Base-by-base conservation (phyloP, 106 monocot species). In the Dactylorhiza incarnata region DNA sequence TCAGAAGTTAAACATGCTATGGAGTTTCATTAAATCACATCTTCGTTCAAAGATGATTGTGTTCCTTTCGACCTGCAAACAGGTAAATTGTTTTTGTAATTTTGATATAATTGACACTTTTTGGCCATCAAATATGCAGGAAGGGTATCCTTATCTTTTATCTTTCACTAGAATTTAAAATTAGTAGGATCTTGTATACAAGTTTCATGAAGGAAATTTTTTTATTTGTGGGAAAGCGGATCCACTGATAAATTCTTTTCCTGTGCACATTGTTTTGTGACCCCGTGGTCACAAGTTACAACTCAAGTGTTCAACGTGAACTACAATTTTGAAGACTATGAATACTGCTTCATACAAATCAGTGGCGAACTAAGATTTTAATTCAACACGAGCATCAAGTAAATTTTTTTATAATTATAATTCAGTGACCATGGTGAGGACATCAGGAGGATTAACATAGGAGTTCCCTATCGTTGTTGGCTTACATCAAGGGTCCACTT, bases 21-120 rank as follows among this genome's bases (percentile, higher is more conserved):
- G 97, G 97, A 94, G 94, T 81, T 99, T 99, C 81, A 91, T 99
- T 48, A 91, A 74, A 71, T 14, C 81, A 66, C 87, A 99, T 86
- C 81, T 99, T 45, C 81, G 79, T 70, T 89, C 88, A 74, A 99
- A 94, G 83, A 94, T 91, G 17, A 72, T 99, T 44, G 94, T 99
- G 6, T 99, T 94, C 73, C 83, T 99, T 58, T 86, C 94, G 68
- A 94, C 80, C 23, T 86, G 91, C 78, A 99, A 99, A 77, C 97
- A 99, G 97, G 94, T 97, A 75, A 45, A n/a, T 25, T 49, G 13
- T 48, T 56, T 7, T 25, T 65, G 19, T 14, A 65, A 26, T 26
- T 9, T 2, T 65, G 65, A 62, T 2, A 62, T 24, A 26, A 22
- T 65, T 65, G 4, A 26, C 65, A 12, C 10, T 62, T 24, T 23